These are phyloP conservation scores for Passalora sequoiae DNA, from an alignment of 2,329 filamentous ascomycete genomes.

Conservation along the genomic window DNA sequence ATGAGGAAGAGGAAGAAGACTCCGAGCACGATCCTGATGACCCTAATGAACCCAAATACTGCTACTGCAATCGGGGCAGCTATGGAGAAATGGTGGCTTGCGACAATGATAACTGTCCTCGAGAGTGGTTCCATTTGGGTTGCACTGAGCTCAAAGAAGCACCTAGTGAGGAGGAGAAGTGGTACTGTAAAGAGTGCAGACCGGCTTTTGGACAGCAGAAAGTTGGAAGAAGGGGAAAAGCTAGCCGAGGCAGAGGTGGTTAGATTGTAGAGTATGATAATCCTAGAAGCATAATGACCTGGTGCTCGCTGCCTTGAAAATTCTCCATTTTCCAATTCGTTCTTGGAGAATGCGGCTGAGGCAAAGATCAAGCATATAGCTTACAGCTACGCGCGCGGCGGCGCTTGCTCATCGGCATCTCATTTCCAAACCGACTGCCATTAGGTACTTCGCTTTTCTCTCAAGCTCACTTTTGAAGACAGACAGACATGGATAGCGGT, in stretches of 20 bases:
- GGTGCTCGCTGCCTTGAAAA: too few relatives aligned
- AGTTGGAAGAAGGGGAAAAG: slow-evolving; percentile 14
- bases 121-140: slow-evolving; percentile 64
- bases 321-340: too few relatives aligned
- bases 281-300: too few relatives aligned
- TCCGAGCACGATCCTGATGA: slow-evolving; percentile 41
- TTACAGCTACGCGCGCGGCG: too few relatives aligned
- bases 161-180: slow-evolving; percentile 49
- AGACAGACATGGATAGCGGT: too few relatives aligned
- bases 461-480: too few relatives aligned
- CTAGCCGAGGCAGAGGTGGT: slow-evolving; percentile 17
- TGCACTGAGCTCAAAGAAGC: slow-evolving; percentile 59
- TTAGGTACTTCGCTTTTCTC: too few relatives aligned
- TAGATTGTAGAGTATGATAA: not conserved
- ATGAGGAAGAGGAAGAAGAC: slow-evolving; percentile 27
- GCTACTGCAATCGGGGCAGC: slow-evolving; percentile 60
- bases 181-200: slow-evolving; percentile 52
- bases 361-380: too few relatives aligned
- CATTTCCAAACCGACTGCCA: too few relatives aligned
- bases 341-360: too few relatives aligned
- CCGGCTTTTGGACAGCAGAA: slow-evolving; percentile 14
- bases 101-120: slow-evolving; percentile 59
- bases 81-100: slow-evolving; percentile 65
- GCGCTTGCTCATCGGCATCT: too few relatives aligned
- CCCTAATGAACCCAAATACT: slow-evolving; percentile 57